Base-by-base conservation (phyloP, 139 green algal species). In the Chlorella sp. region DNA sequence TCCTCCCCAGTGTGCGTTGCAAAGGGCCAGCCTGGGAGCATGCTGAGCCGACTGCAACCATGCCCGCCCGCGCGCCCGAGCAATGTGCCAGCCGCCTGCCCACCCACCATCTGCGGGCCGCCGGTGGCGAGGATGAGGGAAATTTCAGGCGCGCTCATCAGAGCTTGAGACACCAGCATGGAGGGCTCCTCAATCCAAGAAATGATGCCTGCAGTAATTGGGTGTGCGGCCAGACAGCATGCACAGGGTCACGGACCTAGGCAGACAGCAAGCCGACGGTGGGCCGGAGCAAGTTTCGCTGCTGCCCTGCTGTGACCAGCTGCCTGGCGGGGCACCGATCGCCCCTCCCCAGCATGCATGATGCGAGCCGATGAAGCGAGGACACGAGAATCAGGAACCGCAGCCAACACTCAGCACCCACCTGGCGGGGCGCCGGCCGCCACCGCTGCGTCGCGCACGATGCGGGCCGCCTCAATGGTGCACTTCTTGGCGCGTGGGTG, bases 41-140 rank as follows among this genome's bases (percentile, higher is more conserved):
- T 65, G 56, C 56, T 20, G 22, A 65, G 30, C 56, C 56, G 26
- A n/a, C 3, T 65, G 13, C 56, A 26, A 24, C 56, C 56, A 65
- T 20, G 56, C 9, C 56, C 56, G 56, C 56, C 56, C 22, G 56
- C 30, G 56, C n/a, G n/a, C n/a, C n/a, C n/a, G n/a, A n/a, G n/a
- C n/a, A n/a, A n/a, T n/a, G n/a, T n/a, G 56, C 56, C 56, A 65
- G 56, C 56, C 6, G 22, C 56, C 56, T 20, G 7, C 13, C 30
- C 9, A 20, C 75, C 51, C 56, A 95, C 92, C 90, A 95, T 95
- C 74, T 76, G 89, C 32, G 92, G 92, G 30, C 92, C 92, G 82
- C 92, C 92, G 44, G 92, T 95, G 65, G 92, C 92, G 40, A 95
- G 76, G 48, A 95, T 93, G 26, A 95, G 84, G 67, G 81, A 87